Evolutionary conservation across 176 grass and related monocot genomes (phyloP), one percentile per base, ranked within the genome.

Genomic region (Eleusine indica): DNA sequence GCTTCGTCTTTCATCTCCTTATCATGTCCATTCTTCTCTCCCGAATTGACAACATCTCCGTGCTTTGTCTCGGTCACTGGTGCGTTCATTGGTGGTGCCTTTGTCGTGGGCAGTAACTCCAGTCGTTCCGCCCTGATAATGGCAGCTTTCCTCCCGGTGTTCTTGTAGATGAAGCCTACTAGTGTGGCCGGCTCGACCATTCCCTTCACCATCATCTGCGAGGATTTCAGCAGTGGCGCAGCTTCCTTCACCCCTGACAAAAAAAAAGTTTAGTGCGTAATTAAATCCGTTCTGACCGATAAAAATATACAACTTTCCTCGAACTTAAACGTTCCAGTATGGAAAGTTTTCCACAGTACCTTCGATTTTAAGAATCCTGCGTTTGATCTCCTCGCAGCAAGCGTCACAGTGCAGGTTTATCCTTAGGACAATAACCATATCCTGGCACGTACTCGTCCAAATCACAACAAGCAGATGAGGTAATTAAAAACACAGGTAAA

Each of bases 341-440:
- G 32, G 32, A 35, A 35, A 35, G 32, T 17, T 9, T 11, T 3
- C 4, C 74, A 25, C 29, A 6, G 19, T 39, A 96, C 94, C 94
- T 87, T 83, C 84, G 62, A 94, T 73, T 56, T 79, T 93, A 18
- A 94, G 84, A 66, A 97, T 91, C 60, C 87, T 91, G 14, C 21
- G 62, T 38, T 87, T 90, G 77, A 97, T 90, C 78, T 93, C 84
- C 81, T 90, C 88, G 10, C 91, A 70, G 86, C 94, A 97, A 8
- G 87, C 84, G 30, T 94, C 94, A 43, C 91, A 97, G 64, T 97
- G 94, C 89, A 94, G 18, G 63, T 88, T 80, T 9, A 97, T 88
- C 87, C 87, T 93, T 3, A 97, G 66, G 21, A 87, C 75, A 0
- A 87, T 74, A 6, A 75, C 70, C 70, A 83, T 96, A 48, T 76